phyloP scores from a whole-genome alignment of 177 flowering plant genomes.

The Vitis hybrid region DNA sequence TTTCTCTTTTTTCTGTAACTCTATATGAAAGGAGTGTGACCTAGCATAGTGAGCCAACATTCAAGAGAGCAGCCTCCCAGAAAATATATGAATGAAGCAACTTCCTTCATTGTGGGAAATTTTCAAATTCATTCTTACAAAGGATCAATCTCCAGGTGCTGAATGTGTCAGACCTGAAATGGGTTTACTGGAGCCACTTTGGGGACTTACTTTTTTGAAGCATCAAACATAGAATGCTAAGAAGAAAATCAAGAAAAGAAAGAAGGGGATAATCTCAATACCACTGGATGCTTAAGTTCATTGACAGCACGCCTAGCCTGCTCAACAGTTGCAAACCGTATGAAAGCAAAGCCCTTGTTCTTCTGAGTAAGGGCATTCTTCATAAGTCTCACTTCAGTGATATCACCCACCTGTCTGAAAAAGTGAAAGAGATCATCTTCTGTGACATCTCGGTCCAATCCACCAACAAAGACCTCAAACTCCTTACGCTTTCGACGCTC shows the following conservation, averaged over 20 bases:
- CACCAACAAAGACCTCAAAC: slow-evolving; percentile 41
- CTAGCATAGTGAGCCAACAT: too few species aligned
- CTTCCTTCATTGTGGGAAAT: too few species aligned
- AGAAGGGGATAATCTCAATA: slow-evolving; percentile 1
- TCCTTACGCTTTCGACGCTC: slow-evolving; percentile 35
- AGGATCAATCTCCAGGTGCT: too few species aligned
- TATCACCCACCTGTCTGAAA: slow-evolving; percentile 30
- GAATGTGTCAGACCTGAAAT: too few species aligned
- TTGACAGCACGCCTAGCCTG: slow-evolving; percentile 38
- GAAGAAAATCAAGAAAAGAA: neutral
- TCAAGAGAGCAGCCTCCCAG: too few species aligned
- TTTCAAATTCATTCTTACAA: too few species aligned
- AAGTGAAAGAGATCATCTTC: slow-evolving; percentile 32
- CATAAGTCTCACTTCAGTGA: slow-evolving; percentile 37
- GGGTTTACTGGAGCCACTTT: neutral
- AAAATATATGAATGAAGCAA: too few species aligned
- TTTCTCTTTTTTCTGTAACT: neutral
- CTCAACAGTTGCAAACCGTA: slow-evolving; percentile 35
- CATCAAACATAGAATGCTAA: neutral
- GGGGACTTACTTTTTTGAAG: neutral
- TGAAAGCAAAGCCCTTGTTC: slow-evolving; percentile 40
- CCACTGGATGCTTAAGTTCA: slow-evolving; percentile 37
- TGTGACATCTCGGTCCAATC: slow-evolving; percentile 34
- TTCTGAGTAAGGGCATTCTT: slow-evolving; percentile 35
- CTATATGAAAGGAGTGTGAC: too few species aligned